Conservation (phyloP, 164 flowering plant species). For the Amborella trichopoda region DNA sequence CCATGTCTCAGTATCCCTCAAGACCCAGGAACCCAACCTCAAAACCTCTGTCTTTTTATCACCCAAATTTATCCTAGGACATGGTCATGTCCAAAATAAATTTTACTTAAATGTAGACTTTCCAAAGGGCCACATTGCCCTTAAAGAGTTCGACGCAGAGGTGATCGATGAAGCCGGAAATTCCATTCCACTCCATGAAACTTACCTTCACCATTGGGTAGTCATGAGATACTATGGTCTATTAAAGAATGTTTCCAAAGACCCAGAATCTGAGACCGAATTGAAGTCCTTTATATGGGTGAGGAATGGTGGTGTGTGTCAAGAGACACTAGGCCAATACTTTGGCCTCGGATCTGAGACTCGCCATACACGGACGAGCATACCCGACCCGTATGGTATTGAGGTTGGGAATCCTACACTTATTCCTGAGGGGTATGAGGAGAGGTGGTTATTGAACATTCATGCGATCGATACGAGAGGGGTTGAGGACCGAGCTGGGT, state of each 20-base stretch:
- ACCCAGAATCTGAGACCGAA: neutral
- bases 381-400: slow-evolving; percentile 76
- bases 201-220: slow-evolving; percentile 91
- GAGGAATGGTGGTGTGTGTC: slow-evolving; percentile 51
- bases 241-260: no score
- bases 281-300: slow-evolving; percentile 16
- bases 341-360: slow-evolving; percentile 85
- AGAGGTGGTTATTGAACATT: slow-evolving; percentile 66
- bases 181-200: slow-evolving; percentile 74
- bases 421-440: slow-evolving; percentile 61
- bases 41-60: slow-evolving; percentile 42
- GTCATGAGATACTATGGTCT: slow-evolving; percentile 26
- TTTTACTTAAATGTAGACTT: slow-evolving; percentile 40
- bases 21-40: slow-evolving; percentile 15
- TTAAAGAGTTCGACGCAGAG: slow-evolving; percentile 69
- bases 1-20: slow-evolving; percentile 14
- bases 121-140: slow-evolving; percentile 66
- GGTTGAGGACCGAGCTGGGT: slow-evolving; percentile 60
- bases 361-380: slow-evolving; percentile 37
- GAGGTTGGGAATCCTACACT: slow-evolving; percentile 60
- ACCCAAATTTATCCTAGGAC: slow-evolving; percentile 41
- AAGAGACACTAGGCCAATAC: slow-evolving; percentile 30
- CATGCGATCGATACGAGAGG: slow-evolving; percentile 92
- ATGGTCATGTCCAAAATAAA: slow-evolving; percentile 51
- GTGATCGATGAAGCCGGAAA: slow-evolving; percentile 71